Evolutionary conservation across 2,329 filamentous ascomycete species (phyloP).

Genomic region (Diplodia scrobiculata): DNA sequence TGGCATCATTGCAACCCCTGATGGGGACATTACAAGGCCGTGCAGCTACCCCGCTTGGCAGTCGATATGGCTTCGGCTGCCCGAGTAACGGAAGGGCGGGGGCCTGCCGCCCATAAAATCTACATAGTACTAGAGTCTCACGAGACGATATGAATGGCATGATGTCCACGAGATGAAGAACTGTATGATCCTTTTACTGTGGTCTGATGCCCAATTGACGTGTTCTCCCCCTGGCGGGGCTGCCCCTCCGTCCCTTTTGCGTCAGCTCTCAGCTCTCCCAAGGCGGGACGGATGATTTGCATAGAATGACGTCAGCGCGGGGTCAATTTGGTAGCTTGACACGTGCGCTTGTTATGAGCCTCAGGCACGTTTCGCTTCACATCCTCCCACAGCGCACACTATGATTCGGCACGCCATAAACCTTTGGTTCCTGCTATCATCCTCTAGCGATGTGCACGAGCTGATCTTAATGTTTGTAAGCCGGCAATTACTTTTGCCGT

Average conservation of each 20-base stretch:
- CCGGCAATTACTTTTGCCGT: too few species aligned
- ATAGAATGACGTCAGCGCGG: constrained; percentile 6
- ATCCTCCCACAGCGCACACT: too few species aligned
- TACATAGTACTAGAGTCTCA: constrained; percentile 19
- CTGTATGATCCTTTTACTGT: not conserved
- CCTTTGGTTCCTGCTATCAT: too few species aligned
- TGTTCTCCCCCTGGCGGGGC: not conserved
- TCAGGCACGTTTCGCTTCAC: not conserved
- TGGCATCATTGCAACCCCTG: not conserved
- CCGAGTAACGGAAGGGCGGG: not conserved
- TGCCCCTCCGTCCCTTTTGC: not conserved
- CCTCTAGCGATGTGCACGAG: too few species aligned
- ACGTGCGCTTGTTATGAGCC: not conserved
- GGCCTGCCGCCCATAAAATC: not conserved
- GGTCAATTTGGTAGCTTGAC: not conserved
- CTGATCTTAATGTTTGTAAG: too few species aligned
- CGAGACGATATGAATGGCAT: constrained; percentile 26
- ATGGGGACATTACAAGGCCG: not conserved
- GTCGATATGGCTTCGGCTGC: constrained; percentile 9
- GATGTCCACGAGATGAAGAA: constrained; percentile 22
- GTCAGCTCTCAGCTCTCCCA: not conserved
- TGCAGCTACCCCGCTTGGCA: not conserved
- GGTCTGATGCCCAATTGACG: not conserved
- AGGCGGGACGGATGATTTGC: constrained; percentile 5
- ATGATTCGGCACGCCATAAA: too few species aligned